Evolutionary conservation across 768 basidiomycete genomes (phyloP), one percentile per base, ranked within the genome.

Genomic region (Lactarius tabidus): DNA sequence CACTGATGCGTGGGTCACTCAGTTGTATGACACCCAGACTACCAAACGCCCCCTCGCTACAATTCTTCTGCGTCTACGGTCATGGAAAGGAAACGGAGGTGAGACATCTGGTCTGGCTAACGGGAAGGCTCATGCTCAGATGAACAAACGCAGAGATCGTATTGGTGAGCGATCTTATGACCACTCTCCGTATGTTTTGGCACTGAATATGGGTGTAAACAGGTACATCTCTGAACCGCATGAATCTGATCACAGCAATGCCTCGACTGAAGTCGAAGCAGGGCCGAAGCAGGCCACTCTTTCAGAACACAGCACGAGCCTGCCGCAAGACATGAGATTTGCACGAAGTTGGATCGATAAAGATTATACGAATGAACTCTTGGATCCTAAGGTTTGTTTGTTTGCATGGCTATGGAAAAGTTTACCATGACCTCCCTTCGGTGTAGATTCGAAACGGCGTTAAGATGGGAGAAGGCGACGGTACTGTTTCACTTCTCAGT

Each of bases 41-140:
- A 20, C 96, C 96, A 1, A 76, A 86, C 55, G 97, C 97, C 0
- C 95, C 96, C 1, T 90, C 88, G 6, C 90, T 97, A 87, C 92
- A 89, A 72, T 87, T 96, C 33, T 91, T 88, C 74, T 98, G 95
- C 68, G 84, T 95, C 2, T 98, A 98, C 77, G 96, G 96, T 0
- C 89, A 93, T 69, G 96, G 96, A 23, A 98, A 98, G 73, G 91
- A 95, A 70, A 99, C 95, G 0, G 95, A 97, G 83, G 91, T 86
- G 43, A 68, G 82, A n/a, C 62, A 59, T 45, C 63, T 57, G 55
- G 65, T 51, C 64, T 54, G 54, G 66, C 62, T n/a, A 23, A n/a
- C 35, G 29, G 28, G 39, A 53, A 43, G 38, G 57, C 60, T 64
- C 31, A 17, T 45, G 10, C 35, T 43, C 38, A 56, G n/a, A 56